Percentiles rank a stretch among this genome's conserved stretches.
Conservation (phyloP, 2,329 filamentous ascomycete species). For the Tolypocladium inflatum region DNA sequence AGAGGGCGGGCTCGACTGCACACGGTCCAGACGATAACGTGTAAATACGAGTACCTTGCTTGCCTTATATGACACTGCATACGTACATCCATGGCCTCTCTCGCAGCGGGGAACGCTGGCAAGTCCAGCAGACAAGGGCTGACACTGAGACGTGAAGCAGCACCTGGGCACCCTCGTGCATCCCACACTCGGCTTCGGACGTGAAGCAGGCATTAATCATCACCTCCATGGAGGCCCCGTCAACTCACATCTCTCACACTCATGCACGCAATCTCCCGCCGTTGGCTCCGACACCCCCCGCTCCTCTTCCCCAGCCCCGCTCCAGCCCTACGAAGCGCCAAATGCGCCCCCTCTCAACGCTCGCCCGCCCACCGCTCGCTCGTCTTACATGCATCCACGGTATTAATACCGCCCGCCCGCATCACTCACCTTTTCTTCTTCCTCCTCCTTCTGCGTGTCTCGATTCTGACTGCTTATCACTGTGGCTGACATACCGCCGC, state of each 20-base stretch:
- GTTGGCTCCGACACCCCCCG: neutral
- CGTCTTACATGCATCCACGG: neutral
- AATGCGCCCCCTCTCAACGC: neutral
- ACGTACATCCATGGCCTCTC: neutral
- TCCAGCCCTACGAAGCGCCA: slow-evolving; percentile 3
- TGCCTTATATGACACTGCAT: neutral
- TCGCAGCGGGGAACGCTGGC: neutral
- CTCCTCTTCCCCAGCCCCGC: neutral
- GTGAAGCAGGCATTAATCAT: neutral
- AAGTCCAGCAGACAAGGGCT: neutral
- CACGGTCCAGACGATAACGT: neutral
- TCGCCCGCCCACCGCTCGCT: neutral
- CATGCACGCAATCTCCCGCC: neutral
- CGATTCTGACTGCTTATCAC: neutral
- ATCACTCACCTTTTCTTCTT: neutral
- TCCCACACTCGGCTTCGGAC: neutral
- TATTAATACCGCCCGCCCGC: neutral
- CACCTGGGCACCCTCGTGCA: neutral
- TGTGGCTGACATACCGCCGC: neutral
- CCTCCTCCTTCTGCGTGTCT: neutral
- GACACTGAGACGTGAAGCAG: neutral
- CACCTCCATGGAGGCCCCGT: neutral
- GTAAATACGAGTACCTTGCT: neutral
- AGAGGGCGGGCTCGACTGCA: neutral
- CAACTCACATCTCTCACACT: neutral